A percentile compares a stretch with the other conserved stretches of the same genome.
These are phyloP conservation scores for Fraxinus sp. DNA, from an alignment of 305 asterid genomes.

Conservation along the genomic window DNA sequence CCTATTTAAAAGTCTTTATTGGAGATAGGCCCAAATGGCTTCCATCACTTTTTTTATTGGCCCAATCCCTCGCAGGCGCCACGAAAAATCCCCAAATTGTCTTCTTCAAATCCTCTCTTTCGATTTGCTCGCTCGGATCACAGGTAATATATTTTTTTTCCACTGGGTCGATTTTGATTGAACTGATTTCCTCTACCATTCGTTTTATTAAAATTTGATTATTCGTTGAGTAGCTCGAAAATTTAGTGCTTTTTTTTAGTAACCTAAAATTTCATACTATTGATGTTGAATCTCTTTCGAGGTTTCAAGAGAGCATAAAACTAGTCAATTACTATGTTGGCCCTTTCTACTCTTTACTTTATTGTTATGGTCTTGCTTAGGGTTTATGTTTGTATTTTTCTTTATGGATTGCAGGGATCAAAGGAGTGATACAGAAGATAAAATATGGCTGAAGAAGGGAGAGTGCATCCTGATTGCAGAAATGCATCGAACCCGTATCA, in stretches of 20 bases:
- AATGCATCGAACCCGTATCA: conserved; percentile 63
- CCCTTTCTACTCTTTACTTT: neutral
- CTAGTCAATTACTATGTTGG: neutral
- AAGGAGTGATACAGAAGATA: neutral
- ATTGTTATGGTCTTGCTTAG: conserved; percentile 1
- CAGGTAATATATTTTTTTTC: neutral
- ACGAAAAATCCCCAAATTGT: conserved; percentile 6
- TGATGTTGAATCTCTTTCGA: neutral
- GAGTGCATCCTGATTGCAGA: conserved; percentile 66
- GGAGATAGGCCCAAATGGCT: neutral
- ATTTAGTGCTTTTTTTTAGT: neutral
- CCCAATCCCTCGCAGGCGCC: neutral
- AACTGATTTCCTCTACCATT: neutral
- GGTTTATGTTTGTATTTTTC: neutral
- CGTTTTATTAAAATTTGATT: neutral
- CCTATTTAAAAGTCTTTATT: neutral
- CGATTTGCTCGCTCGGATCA: conserved; percentile 14
- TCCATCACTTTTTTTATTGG: neutral
- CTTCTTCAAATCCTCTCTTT: neutral
- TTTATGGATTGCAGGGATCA: neutral
- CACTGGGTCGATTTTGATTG: neutral
- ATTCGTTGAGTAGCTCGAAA: neutral
- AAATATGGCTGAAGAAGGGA: conserved; percentile 39
- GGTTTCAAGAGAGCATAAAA: neutral
- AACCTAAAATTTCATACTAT: neutral